Evolutionary conservation across 805 yeast genomes (phyloP), one percentile per base, ranked within the genome.

Genomic region (Ogataea siamensis): DNA sequence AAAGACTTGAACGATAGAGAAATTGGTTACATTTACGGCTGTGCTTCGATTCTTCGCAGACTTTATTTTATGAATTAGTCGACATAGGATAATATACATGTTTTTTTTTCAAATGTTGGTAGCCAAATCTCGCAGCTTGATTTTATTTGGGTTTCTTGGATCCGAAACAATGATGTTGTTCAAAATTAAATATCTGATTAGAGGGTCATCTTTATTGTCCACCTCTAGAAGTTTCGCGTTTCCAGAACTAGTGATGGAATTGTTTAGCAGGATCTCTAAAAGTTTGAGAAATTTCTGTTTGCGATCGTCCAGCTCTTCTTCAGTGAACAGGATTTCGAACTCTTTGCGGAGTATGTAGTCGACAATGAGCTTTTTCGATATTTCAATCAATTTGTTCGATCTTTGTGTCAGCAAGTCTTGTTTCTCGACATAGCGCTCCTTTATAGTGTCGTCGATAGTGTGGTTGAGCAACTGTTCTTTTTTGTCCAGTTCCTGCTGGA

Each of bases 41-140:
- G 70, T 42, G 70, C 73, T 2, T 62, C 74, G 32, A 56, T 71
- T 4, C 63, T 76, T 32, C 70, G 82, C 44, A 68, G 70, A 49
- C 59, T 73, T 23, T 75, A 71, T 50, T 58, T 71, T 37, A 52
- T 50, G 58, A 47, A 39, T 39, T 54, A 37, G 45, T 35, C 32
- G 26, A 34, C 42, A 39, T 22, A 20, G 15, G 33, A 31, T 42
- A 42, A 29, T 42, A 42, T 34, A 37, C 46, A 42, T 21, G 34
- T 24, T 34, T 35, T 37, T 28, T 29, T 32, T 35, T 32, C 32
- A 43, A 14, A 49, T 27, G 34, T 51, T 46, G 13, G 46, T 24
- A 6, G 46, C 33, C 9, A 53, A 32, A 37, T 56, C 57, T 23
- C 57, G 44, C n/a, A 62, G 43, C 25, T 40, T 51, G 20, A 61